Conservation (phyloP, 2,329 filamentous ascomycete species). For the Penicillium vulpinum region DNA sequence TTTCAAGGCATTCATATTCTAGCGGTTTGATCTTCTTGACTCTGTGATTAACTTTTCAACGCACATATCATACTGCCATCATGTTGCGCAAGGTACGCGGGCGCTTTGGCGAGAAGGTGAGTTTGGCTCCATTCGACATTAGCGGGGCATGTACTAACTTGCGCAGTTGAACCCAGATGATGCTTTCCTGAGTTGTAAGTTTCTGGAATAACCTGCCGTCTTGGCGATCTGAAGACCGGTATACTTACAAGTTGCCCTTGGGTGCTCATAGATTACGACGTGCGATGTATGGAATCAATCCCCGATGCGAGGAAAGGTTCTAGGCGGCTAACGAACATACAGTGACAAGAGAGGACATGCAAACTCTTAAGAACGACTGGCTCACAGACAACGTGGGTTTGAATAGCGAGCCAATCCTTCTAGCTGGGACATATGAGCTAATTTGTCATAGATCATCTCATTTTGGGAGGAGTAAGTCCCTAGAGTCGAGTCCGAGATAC, state of each 20-base stretch:
- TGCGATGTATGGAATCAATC: constrained; percentile 55
- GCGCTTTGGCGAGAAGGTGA: constrained; percentile 40
- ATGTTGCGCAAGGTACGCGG: constrained; percentile 40
- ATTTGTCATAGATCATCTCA: constrained; percentile 70
- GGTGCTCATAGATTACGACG: constrained; percentile 58
- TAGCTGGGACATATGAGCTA: constrained; percentile 22
- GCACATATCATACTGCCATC: neutral
- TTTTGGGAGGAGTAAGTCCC: constrained; percentile 89
- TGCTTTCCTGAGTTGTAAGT: constrained; percentile 70
- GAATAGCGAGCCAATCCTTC: constrained; percentile 2
- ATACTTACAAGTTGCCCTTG: constrained; percentile 14
- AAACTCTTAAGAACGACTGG: constrained; percentile 89
- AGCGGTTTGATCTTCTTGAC: neutral
- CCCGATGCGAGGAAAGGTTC: neutral
- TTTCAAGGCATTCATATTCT: neutral
- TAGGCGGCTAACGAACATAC: constrained; percentile 17
- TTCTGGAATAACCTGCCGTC: neutral
- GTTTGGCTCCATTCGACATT: constrained; percentile 15
- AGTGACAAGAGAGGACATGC: constrained; percentile 89
- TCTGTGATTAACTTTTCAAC: neutral
- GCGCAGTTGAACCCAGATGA: constrained; percentile 60
- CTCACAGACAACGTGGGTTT: constrained; percentile 83
- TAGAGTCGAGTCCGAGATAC: neutral
- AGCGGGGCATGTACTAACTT: constrained; percentile 20
- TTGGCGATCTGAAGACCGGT: neutral